Conservation (phyloP, 805 yeast species). For the Kazachstania viticola region DNA sequence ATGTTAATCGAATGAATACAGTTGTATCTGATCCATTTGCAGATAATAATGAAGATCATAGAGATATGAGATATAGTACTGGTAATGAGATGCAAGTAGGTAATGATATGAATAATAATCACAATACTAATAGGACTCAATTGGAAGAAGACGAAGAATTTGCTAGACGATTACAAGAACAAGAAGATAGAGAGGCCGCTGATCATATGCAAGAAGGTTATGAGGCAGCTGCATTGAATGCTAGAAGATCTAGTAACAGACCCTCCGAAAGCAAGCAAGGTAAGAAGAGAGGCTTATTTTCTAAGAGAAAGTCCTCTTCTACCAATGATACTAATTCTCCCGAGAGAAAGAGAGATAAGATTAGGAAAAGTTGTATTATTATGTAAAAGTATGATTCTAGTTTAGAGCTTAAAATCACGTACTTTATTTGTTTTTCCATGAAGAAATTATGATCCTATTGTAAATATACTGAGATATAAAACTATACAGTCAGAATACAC, state of each 20-base stretch:
- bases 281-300: neutral
- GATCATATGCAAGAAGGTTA: slow-evolving; percentile 31
- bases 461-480: too few relatives aligned
- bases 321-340: slow-evolving; percentile 1
- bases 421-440: too few relatives aligned
- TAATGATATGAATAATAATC: neutral
- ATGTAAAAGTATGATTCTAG: too few relatives aligned
- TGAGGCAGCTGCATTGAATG: too few relatives aligned
- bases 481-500: too few relatives aligned
- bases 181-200: slow-evolving; percentile 46
- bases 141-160: slow-evolving; percentile 32
- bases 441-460: too few relatives aligned
- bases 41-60: neutral
- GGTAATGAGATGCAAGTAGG: slow-evolving; percentile 2
- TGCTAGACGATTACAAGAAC: slow-evolving; percentile 38
- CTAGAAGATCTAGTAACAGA: too few relatives aligned
- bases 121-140: slow-evolving; percentile 1
- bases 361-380: slow-evolving; percentile 7
- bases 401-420: too few relatives aligned
- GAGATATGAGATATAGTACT: slow-evolving; percentile 4
- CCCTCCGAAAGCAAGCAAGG: too few relatives aligned
- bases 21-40: slow-evolving; percentile 15
- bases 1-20: neutral
- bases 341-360: slow-evolving; percentile 2
- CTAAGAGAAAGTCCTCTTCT: neutral